Base-by-base conservation (phyloP, 2,329 filamentous ascomycete species). In the Lachnellula hyalina region DNA sequence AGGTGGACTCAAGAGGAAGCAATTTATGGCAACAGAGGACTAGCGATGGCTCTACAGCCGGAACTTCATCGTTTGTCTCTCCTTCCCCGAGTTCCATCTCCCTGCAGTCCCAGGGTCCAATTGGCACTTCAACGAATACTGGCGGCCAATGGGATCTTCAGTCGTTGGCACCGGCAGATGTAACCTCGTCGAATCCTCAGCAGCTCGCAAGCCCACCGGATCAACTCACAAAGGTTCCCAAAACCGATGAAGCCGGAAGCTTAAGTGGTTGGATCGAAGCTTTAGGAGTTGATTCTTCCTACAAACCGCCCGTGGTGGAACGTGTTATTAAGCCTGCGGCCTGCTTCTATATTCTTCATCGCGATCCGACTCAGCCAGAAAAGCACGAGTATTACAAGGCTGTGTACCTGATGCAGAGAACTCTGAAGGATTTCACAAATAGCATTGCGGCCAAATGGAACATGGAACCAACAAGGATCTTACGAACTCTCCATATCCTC, bases 251-350 rank as follows among this genome's bases (percentile, higher is more conserved):
- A 21, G 75, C 82, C 36, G 86, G 86, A 9, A 83, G 80, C 23
- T 75, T 91, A 28, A 87, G 83, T 57, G 87, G 89, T 5, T 96
- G 88, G 85, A 94, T 97, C 59, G 91, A 96, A 68, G 90, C 91
- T 1, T 74, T 96, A 7, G 94, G 90, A 34, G 90, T 97, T n/a
- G 94, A 97, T 68, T 77, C 85, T 15, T 81, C 80, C 2, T 99
- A 97, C 68, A 83, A 86, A 55, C 87, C 94, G 45, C 92, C 92
- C 0, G 74, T 80, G 0, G 74, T 79, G 1, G 89, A 95, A 65
- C 82, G 81, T 54, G 75, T 79, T 8, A 76, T 84, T 19, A 95
- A 90, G 70, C 74, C 79, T 70, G 84, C 95, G 42, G 93, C 93
- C 49, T 96, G 92, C 74, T 91, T 97, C 70, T 97, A 96, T 67